Percentiles rank a stretch among this genome's conserved stretches.
These are phyloP conservation scores for Sphagnum fallax DNA, from an alignment of 228 moss, liverwort and hornwort genomes.

Conservation along the genomic window DNA sequence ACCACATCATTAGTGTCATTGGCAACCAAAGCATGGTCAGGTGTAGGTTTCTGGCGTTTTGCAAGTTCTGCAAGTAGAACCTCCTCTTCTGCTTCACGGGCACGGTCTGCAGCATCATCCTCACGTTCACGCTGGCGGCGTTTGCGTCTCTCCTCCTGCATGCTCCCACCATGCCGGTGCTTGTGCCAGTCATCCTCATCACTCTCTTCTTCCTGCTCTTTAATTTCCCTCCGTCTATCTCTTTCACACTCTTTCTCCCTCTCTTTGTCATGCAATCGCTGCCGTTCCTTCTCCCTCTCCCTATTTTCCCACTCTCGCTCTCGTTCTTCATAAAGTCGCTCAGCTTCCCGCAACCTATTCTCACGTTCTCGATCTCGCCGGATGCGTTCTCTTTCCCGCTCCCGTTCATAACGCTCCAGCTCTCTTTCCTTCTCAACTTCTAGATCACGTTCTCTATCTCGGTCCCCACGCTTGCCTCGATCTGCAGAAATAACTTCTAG, in stretches of 20 bases:
- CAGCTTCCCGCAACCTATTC: conserved; percentile 68
- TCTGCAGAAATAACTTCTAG: conserved; percentile 66
- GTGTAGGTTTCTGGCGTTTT: conserved; percentile 48
- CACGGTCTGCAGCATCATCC: conserved; percentile 73
- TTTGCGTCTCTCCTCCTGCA: conserved; percentile 85
- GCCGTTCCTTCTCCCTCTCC: conserved; percentile 87
- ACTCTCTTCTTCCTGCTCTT: conserved; percentile 94
- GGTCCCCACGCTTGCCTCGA: conserved; percentile 72
- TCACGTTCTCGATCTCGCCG: conserved; percentile 86
- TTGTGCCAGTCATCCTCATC: conserved; percentile 87
- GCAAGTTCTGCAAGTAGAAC: conserved; percentile 26
- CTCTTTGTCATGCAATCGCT: conserved; percentile 69
- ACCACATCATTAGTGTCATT: conserved; percentile 33
- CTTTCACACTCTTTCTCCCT: conserved; percentile 90
- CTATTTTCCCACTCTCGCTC: conserved; percentile 90
- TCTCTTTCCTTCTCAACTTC: conserved; percentile 95
- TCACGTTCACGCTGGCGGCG: conserved; percentile 69
- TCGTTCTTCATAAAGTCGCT: conserved; percentile 80
- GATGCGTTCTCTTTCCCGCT: conserved; percentile 71
- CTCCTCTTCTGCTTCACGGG: conserved; percentile 71
- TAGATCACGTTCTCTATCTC: conserved; percentile 79
- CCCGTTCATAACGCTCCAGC: conserved; percentile 79
- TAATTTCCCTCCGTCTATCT: conserved; percentile 82
- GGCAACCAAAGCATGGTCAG: conserved; percentile 29
- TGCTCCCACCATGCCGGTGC: conserved; percentile 51